Evolutionary conservation across 2,329 filamentous ascomycete species (phyloP), one percentile per base, ranked within the genome.

Genomic region (Monilinia polystroma): DNA sequence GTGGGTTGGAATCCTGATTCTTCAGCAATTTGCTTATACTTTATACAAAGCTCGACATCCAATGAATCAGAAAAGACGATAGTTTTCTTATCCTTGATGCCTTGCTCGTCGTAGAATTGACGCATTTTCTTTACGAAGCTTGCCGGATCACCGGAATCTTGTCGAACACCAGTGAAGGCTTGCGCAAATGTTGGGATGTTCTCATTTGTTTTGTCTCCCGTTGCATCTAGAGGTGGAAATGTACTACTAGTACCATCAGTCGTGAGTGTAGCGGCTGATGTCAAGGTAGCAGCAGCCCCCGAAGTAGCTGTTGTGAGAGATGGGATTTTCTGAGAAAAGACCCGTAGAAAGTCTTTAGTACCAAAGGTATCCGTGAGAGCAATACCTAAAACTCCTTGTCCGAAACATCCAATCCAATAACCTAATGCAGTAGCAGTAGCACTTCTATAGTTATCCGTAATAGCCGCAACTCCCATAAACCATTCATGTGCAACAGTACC

Each of bases 401-500:
- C 95, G 76, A 97, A 99, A 69, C 91, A 96, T 63, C 89, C 88
- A 45, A 96, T 86, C 95, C 95, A 99, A 77, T 96, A 92, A 67
- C 87, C 84, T 72, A 99, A 81, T 0, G 92, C 93, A 70, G 89
- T 84, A 77, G 96, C 92, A 49, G 93, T 96, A 3, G 95, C 93
- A 69, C 85, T 83, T 72, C 87, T 85, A 76, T 99, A 99, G 78
- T 97, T 86, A 70, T 92, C 85, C 5, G 90, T 91, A 72, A 97
- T 92, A 51, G 95, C 93, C 0, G 95, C 95, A 70, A 96, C 94
- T 53, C 92, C 93, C 95, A 99, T 99, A 81, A 97, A 98, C 95
- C 95, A 99, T 80, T 99, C 95, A 76, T 99, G 95, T 0, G 95
- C 95, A 2, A 92, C 88, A 0, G 95, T 99, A 6, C 95, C 95